Base-by-base conservation (phyloP, 495 filamentous ascomycete genomes). In the Cercophora scortea region DNA sequence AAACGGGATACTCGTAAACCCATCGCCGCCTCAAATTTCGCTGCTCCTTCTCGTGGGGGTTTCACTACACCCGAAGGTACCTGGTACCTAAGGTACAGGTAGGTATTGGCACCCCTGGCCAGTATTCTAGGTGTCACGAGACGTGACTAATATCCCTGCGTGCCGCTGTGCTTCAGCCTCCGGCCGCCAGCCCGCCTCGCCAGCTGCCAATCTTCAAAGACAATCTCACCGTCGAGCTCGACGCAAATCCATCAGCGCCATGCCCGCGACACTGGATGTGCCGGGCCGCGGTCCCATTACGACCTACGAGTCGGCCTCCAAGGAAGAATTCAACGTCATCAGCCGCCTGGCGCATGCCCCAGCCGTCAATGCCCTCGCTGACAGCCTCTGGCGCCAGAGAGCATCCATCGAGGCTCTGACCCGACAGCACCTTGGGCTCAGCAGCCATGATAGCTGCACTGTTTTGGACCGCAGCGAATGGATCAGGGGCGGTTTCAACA, bases 401-500 rank as follows among this genome's bases (percentile, higher is more conserved):
- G 13, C n/a, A 6, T 49, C 49, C 9, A 54, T 61, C 33, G 49
- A 47, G 44, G 49, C 49, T 51, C 52, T 61, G 35, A 47, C 50
- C 15, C 49, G 45, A 33, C 55, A 61, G 41, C 59, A 61, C 45
- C 41, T 55, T 16, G 33, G 50, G 13, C 55, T 61, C 1, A 18
- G 35, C 19, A 32, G 38, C 38, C 2, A 25, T 16, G 52, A 52
- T 25, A 12, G 32, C 13, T 57, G 52, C 46, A 10, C 32, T 9
- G 49, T 57, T 18, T 42, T 12, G 16, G 19, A 25, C 9, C 38
- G 9, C 15, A 8, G 34, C 6, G 8, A 65, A 8, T 75, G 70
- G 66, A 51, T 68, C 5, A 59, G 50, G 42, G 68, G 69, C 4
- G 66, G 68, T 51, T 72, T 68, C 57, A 75, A 73, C 50, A 56